Evolutionary conservation across 2,329 filamentous ascomycete genomes (phyloP).

Genomic region (Xylaria sp.): DNA sequence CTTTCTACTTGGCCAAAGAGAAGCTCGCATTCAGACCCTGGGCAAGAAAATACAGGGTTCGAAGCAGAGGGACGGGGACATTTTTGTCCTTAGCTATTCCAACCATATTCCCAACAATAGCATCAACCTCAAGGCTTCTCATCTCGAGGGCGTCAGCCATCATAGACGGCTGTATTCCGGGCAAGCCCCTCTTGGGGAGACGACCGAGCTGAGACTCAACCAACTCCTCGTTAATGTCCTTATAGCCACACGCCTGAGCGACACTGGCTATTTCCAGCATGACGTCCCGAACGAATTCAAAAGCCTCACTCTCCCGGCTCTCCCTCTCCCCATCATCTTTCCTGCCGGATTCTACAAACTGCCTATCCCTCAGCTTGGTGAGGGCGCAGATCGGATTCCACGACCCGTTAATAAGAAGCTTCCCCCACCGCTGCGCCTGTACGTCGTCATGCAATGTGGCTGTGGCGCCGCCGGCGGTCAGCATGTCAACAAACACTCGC

Average conservation of each 20-base stretch:
- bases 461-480: constrained; percentile 57
- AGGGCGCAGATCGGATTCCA: constrained; percentile 69
- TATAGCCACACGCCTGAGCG: constrained; percentile 51
- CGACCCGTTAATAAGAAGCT: constrained; percentile 64
- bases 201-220: constrained; percentile 48
- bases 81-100: constrained; percentile 46
- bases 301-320: constrained; percentile 36
- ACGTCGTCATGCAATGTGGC: constrained; percentile 59
- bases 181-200: constrained; percentile 38
- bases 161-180: constrained; percentile 51
- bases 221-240: constrained; percentile 44
- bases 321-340: background rate
- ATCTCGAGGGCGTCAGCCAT: constrained; percentile 48
- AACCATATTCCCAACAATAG: constrained; percentile 51
- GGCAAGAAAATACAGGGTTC: constrained; percentile 55
- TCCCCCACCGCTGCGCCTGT: constrained; percentile 64
- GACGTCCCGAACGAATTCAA: constrained; percentile 47
- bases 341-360: constrained; percentile 52
- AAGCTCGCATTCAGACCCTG: constrained; percentile 51
- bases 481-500: constrained; percentile 54
- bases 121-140: constrained; percentile 49
- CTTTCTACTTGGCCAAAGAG: constrained; percentile 28
- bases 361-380: constrained; percentile 58
- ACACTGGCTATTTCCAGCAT: constrained; percentile 51
- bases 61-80: constrained; percentile 48